Conservation (phyloP, 2,329 filamentous ascomycete species). For the Nemania abortiva region DNA sequence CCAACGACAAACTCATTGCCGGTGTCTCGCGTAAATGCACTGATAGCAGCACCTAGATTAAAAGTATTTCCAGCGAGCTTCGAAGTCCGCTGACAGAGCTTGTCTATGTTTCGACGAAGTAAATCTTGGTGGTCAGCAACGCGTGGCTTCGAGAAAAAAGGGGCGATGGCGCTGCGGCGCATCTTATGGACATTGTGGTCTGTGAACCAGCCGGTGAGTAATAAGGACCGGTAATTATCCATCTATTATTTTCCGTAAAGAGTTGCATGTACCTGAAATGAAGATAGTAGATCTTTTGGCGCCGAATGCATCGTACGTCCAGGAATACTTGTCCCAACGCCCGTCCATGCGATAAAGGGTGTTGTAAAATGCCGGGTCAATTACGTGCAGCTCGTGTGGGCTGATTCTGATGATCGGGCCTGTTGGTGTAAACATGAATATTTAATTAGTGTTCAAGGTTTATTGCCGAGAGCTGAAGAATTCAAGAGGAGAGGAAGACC, state of each 20-base stretch:
- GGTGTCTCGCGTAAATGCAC: conserved; percentile 37
- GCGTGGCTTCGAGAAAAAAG: conserved; percentile 43
- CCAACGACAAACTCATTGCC: conserved; percentile 37
- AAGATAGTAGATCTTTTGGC: conserved; percentile 21
- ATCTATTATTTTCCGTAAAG: too few relatives aligned
- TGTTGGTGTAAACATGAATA: too few relatives aligned
- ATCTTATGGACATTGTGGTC: conserved; percentile 34
- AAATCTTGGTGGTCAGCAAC: conserved; percentile 8
- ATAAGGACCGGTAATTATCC: too few relatives aligned
- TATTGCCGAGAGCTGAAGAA: too few relatives aligned
- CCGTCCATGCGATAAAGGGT: conserved; percentile 31
- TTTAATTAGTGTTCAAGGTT: too few relatives aligned
- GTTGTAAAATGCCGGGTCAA: conserved; percentile 27
- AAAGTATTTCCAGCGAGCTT: neutral
- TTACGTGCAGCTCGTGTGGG: conserved; percentile 32
- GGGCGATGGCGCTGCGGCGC: conserved; percentile 33
- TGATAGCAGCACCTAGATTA: conserved; percentile 28
- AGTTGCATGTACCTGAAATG: conserved; percentile 6
- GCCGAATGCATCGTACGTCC: conserved; percentile 26
- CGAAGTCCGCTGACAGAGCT: conserved; percentile 15
- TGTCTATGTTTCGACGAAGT: conserved; percentile 21
- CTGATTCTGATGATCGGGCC: conserved; percentile 37
- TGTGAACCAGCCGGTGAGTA: neutral
- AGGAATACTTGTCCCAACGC: conserved; percentile 36
- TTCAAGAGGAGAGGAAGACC: too few relatives aligned